Base-by-base conservation (phyloP, 805 yeast genomes). In the Yamadazyma sp. region DNA sequence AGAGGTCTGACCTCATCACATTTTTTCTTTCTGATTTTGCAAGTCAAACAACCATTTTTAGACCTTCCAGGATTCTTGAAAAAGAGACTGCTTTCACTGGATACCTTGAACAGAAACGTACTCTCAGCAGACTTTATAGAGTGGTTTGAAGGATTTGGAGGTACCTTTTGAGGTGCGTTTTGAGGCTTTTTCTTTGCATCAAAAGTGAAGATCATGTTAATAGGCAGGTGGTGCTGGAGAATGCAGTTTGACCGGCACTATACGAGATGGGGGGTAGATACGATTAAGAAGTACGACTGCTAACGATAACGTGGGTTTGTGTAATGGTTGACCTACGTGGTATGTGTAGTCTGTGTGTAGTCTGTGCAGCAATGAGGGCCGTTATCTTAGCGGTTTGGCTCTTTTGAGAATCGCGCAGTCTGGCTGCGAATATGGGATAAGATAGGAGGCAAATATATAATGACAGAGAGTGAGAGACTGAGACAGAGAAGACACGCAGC, bases 31-130 rank as follows among this genome's bases (percentile, higher is more conserved):
- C 88, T 60, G 24, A 75, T 64, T 50, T 81, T 82, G 57, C 89
- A 82, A 0, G 85, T 81, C 25, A 81, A 57, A 53, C 89, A 82
- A 0, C 88, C 87, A n/a, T 65, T 66, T 46, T 64, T 72, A 1
- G 84, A 46, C 13, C 47, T 13, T n/a, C 33, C 35, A 3, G 39
- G 28, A 8, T 34, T 20, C 19, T 35, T 35, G 25, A 37, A 12
- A 17, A 11, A 6, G 28, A 19, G 10, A n/a, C 4, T 13, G n/a
- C 19, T 34, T 13, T 19, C 14, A 12, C 20, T 27, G 5, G 19
- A 9, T 5, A 27, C 18, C 15, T 6, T 24, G 30, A 23, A 23
- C n/a, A 28, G 9, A 3, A 17, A 21, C 11, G 27, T 10, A 3
- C 8, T 22, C 12, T 19, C 21, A 16, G 28, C 8, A 23, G 40